Evolutionary conservation across 345 rosid species (phyloP), one percentile per base, ranked within the genome.

Genomic region (Microcos paniculata): DNA sequence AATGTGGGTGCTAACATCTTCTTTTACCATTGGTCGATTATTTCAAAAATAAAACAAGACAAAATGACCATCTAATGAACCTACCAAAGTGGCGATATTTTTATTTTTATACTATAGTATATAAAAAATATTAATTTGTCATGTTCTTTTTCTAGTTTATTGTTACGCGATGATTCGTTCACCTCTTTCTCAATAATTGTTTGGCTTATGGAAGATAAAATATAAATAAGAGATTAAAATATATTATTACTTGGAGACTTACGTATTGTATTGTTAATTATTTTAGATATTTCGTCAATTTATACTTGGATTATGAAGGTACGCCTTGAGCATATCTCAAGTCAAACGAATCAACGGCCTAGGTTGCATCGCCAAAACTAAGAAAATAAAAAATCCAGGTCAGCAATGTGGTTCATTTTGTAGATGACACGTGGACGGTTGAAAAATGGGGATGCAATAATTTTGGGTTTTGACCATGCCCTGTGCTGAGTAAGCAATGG

Each of bases 401-500:
- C 30, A 12, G 12, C 24, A 16, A 8, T 3, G 3, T 16, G 9
- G 18, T n/a, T 13, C 21, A 31, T 1, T 9, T 28, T 46, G 19
- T 46, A 13, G 26, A n/a, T 30, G 58, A 62, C 63, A 35, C 67
- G 53, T 49, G 38, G 69, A 48, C 7, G 62, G 65, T 53, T 65
- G 23, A 28, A 55, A 23, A 65, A 4, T 16, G 53, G 19, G 15
- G 2, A 26, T 42, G 43, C 28, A 35, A 43, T 40, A 0, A 68
- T 31, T 48, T 58, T 15, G 42, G 57, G 19, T 26, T 16, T 62
- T 30, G 51, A 76, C 28, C 19, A 2, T n/a, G 4, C 0, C 0
- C 0, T 13, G 15, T 38, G 76, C 65, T 62, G 85, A 82, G 52
- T 73, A 82, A 82, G 77, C 75, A 51, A 43, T 23, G 23, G 30